Evolutionary conservation across 2,329 filamentous ascomycete species (phyloP).

Genomic region (Monosporascus sp.): DNA sequence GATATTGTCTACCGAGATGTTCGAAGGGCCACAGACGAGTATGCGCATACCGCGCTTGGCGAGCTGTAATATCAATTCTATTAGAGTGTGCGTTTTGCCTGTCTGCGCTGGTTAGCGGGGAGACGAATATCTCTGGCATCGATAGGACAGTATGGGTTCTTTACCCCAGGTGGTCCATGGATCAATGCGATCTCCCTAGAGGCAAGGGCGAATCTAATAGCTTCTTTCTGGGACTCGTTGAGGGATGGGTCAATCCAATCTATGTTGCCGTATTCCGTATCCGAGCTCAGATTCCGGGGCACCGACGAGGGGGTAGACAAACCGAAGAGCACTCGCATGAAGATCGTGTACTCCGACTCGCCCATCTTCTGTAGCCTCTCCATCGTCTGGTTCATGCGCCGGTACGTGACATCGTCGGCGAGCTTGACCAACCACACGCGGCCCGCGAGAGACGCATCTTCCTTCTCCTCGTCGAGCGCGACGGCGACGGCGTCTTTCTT

Average conservation of each 20-base stretch:
- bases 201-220: slow-evolving; percentile 75
- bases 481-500: slow-evolving; percentile 55
- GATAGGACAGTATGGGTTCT: slow-evolving; percentile 16
- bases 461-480: slow-evolving; percentile 62
- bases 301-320: slow-evolving; percentile 47
- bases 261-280: slow-evolving; percentile 40
- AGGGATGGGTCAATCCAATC: slow-evolving; percentile 58
- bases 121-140: slow-evolving; percentile 4
- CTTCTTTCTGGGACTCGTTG: slow-evolving; percentile 63
- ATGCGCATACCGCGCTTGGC: slow-evolving; percentile 67
- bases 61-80: slow-evolving; percentile 91
- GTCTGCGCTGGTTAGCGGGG: slow-evolving; percentile 45
- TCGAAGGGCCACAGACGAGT: slow-evolving; percentile 92
- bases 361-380: slow-evolving; percentile 52
- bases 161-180: slow-evolving; percentile 82
- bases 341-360: slow-evolving; percentile 52
- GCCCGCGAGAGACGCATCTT: slow-evolving; percentile 37
- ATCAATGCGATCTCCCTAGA: slow-evolving; percentile 81
- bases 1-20: slow-evolving; percentile 97
- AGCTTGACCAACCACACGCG: slow-evolving; percentile 62
- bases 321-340: slow-evolving; percentile 60
- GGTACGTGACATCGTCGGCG: slow-evolving; percentile 63
- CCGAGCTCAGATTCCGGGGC: slow-evolving; percentile 32
- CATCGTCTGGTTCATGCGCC: slow-evolving; percentile 61
- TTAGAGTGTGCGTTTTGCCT: slow-evolving; percentile 93